phyloP scores from a whole-genome alignment of 208 protist species.

The Crithidia thermophila region DNA sequence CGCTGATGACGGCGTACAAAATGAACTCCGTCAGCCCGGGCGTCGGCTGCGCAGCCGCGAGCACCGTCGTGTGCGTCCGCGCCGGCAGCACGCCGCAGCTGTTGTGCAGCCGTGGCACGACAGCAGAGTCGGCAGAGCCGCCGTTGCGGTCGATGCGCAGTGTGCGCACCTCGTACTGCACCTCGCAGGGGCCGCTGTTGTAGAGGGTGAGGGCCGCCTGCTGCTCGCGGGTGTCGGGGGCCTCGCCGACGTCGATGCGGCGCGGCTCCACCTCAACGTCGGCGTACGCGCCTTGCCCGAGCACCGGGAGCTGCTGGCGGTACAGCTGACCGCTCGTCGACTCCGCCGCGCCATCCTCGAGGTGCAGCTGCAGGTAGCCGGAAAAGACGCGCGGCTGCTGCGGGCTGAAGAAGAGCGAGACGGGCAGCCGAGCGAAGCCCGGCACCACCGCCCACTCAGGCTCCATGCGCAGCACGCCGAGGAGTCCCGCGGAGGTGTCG shows the following conservation, averaged over 20 bases:
- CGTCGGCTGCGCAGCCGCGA: constrained; percentile 58
- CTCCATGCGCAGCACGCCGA: constrained; percentile 60
- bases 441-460: constrained; percentile 62
- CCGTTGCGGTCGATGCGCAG: constrained; percentile 9
- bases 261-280: constrained; percentile 82
- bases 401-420: constrained; percentile 69
- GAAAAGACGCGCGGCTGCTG: constrained; percentile 49
- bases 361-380: constrained; percentile 53
- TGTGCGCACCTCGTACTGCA: constrained; percentile 79
- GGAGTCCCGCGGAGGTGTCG: constrained; percentile 43
- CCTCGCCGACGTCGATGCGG: constrained; percentile 60
- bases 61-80: constrained; percentile 85
- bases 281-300: constrained; percentile 72
- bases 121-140: constrained; percentile 6
- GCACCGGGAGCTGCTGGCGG: constrained; percentile 38
- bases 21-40: constrained; percentile 75
- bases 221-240: constrained; percentile 52
- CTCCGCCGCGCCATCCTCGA: constrained; percentile 33
- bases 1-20: constrained; percentile 75
- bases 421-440: constrained; percentile 41
- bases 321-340: constrained; percentile 25
- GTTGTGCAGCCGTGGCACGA: constrained; percentile 56
- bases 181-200: constrained; percentile 82
- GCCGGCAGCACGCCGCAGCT: constrained; percentile 67
- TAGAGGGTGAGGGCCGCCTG: constrained; percentile 78